Conservation (phyloP, 768 basidiomycete species). For the Albatrellus ellisii region DNA sequence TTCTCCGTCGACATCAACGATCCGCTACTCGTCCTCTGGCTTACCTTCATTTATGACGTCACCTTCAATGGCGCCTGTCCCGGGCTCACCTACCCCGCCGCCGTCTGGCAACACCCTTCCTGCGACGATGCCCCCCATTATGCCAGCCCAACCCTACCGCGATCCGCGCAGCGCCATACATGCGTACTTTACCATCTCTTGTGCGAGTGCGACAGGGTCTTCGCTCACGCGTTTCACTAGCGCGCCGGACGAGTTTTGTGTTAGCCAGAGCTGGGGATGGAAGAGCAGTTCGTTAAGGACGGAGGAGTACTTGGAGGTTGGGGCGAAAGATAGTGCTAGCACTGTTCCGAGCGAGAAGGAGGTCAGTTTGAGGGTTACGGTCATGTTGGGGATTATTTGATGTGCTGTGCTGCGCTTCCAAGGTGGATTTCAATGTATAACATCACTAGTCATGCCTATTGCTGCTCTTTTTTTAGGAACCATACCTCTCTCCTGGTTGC, state of each 20-base stretch:
- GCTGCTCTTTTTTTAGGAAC: too few species aligned
- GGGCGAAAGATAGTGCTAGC: conserved; percentile 6
- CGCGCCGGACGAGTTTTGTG: conserved; percentile 72
- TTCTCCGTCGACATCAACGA: neutral
- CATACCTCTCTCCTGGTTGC: too few species aligned
- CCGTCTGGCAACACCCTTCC: conserved; percentile 18
- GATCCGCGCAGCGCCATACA: conserved; percentile 60
- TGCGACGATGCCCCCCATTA: conserved; percentile 29
- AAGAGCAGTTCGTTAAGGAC: conserved; percentile 46
- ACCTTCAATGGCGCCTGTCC: conserved; percentile 1
- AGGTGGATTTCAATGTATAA: too few species aligned
- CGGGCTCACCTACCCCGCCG: conserved; percentile 10
- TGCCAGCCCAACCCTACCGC: conserved; percentile 58
- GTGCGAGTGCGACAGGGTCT: conserved; percentile 69
- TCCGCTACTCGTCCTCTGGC: conserved; percentile 11
- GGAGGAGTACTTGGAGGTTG: conserved; percentile 29
- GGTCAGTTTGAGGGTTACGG: conserved; percentile 64
- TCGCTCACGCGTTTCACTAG: conserved; percentile 77
- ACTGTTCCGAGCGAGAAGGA: conserved; percentile 19
- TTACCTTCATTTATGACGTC: too few species aligned
- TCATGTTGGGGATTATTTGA: conserved; percentile 32
- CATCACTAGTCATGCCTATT: too few species aligned
- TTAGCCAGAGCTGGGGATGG: conserved; percentile 93
- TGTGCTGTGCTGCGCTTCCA: too few species aligned
- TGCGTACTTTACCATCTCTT: conserved; percentile 77